Conservation (phyloP, 208 protist species). For the Leishmania tropica region DNA sequence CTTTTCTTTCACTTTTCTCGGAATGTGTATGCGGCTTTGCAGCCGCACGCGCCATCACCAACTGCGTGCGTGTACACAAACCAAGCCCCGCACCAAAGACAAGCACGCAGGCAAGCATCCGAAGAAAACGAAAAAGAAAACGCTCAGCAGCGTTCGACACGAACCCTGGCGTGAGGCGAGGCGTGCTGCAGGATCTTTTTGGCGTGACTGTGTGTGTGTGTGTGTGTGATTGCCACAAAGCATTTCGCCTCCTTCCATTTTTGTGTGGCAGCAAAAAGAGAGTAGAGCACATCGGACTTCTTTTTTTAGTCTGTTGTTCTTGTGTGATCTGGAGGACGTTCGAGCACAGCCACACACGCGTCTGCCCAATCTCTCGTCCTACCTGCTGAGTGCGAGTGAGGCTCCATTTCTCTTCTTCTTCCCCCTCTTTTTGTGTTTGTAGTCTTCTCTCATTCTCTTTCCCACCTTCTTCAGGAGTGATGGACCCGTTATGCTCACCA, state of each 20-base stretch:
- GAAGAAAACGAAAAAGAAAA: neutral
- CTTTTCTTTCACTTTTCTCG: neutral
- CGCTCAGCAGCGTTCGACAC: neutral
- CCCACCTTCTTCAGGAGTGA: neutral
- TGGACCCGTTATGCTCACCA: conserved; percentile 1
- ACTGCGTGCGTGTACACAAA: neutral
- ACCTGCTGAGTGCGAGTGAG: neutral
- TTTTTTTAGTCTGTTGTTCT: neutral
- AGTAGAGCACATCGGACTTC: neutral
- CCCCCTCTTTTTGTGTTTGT: neutral
- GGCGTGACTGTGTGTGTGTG: too few relatives aligned
- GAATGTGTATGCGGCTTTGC: neutral
- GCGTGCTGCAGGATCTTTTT: neutral
- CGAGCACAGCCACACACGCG: neutral
- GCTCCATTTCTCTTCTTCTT: too few relatives aligned
- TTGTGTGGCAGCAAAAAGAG: neutral
- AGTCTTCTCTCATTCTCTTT: neutral
- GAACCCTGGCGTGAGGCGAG: neutral
- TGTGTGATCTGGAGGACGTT: neutral
- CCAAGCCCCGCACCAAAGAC: neutral
- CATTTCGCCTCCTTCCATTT: too few relatives aligned
- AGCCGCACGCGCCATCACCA: neutral
- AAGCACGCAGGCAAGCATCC: neutral
- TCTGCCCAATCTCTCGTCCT: too few relatives aligned
- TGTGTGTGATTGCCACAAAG: neutral